phyloP scores from a whole-genome alignment of 2,329 filamentous ascomycete genomes.

The Ophiostoma australiae region DNA sequence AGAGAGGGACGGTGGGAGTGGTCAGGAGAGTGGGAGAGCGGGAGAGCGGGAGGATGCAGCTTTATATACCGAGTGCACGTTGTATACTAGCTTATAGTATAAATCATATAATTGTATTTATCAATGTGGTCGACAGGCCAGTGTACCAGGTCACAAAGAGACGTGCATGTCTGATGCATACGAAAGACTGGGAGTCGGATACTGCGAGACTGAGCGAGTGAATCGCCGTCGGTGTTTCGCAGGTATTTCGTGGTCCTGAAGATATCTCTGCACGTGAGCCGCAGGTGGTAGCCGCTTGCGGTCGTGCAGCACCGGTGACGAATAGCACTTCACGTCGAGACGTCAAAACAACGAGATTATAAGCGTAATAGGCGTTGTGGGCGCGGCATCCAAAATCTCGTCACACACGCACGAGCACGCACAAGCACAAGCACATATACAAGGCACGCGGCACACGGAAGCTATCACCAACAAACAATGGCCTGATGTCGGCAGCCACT shows the following conservation, averaged over 20 bases:
- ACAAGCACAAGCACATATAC: not conserved
- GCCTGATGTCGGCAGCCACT: slow-evolving; percentile 9
- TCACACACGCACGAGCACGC: not conserved
- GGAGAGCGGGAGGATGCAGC: not conserved
- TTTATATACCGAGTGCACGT: not conserved
- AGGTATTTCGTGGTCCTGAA: not conserved
- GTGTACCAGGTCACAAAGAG: not conserved
- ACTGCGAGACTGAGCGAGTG: not conserved
- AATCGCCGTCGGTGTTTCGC: not conserved
- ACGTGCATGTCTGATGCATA: not conserved
- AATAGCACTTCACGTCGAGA: not conserved
- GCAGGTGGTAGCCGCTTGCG: not conserved
- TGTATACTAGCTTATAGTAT: not conserved
- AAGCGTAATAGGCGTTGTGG: not conserved
- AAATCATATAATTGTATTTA: not conserved
- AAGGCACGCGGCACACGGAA: not conserved
- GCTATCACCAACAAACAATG: not conserved
- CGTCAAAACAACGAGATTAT: not conserved
- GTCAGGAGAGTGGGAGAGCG: not conserved
- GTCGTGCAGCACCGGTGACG: not conserved
- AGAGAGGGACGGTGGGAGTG: not conserved
- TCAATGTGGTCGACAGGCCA: not conserved
- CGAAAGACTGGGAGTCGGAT: not conserved
- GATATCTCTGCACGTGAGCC: not conserved
- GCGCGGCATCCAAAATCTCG: not conserved